Evolutionary conservation across 2,329 filamentous ascomycete species (phyloP).

Genomic region (Sclerotinia minor): DNA sequence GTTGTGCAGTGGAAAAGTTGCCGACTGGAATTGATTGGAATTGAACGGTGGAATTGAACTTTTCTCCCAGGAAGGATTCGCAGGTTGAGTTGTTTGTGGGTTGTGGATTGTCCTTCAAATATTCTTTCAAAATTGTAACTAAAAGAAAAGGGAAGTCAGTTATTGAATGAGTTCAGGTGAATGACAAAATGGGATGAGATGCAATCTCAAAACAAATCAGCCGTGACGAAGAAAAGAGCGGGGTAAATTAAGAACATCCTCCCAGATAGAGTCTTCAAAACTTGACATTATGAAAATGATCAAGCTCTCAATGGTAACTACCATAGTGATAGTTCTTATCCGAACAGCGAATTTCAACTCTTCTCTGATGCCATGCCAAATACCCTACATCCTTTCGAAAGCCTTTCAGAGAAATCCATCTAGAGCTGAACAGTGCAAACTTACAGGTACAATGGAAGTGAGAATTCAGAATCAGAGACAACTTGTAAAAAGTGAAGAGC

Average conservation of each 20-base stretch:
- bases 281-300: not conserved
- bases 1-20: not conserved
- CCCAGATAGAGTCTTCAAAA: not conserved
- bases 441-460: not conserved
- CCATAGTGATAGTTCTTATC: not conserved
- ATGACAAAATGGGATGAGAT: not conserved
- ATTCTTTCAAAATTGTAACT: not conserved
- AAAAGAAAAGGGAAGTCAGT: not conserved
- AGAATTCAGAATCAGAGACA: not conserved
- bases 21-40: not conserved
- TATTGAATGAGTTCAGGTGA: not conserved
- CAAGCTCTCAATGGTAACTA: not conserved
- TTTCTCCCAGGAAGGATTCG: too few relatives aligned
- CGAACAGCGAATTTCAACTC: not conserved
- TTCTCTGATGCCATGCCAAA: not conserved
- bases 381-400: not conserved
- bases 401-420: not conserved
- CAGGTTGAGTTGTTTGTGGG: not conserved
- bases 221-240: not conserved
- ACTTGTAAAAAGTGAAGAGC: not conserved
- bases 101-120: not conserved
- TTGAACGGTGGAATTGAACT: not conserved
- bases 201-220: conserved; percentile 9
- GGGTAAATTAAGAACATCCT: not conserved
- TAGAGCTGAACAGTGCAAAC: not conserved